phyloP scores from a whole-genome alignment of 2,329 filamentous ascomycete species.

The Aspergillus niger region DNA sequence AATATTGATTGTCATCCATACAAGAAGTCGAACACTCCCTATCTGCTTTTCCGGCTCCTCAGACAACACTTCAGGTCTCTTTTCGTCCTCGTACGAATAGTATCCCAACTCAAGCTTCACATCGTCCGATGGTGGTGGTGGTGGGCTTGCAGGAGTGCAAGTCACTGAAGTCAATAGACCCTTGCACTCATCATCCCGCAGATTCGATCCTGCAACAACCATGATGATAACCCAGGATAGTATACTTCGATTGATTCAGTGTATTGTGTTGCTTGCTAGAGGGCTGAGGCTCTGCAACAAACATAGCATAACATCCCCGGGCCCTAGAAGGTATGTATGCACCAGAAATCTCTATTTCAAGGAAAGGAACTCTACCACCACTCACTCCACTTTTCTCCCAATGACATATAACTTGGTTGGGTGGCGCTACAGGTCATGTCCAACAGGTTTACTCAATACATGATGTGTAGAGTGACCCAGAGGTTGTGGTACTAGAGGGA shows the following conservation, averaged over 20 bases:
- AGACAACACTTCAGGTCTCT: background rate
- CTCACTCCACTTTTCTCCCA: background rate
- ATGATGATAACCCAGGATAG: background rate
- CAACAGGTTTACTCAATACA: background rate
- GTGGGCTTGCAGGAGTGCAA: background rate
- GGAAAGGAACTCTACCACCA: background rate
- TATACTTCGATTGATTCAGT: background rate
- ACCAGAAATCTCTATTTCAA: background rate
- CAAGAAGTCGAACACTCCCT: slow-evolving; percentile 9
- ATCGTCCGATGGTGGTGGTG: background rate
- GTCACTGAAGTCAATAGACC: background rate
- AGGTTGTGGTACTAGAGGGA: background rate
- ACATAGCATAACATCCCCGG: background rate
- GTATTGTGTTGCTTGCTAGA: background rate
- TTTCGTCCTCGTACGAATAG: slow-evolving; percentile 8
- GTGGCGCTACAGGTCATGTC: background rate
- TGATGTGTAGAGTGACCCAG: background rate
- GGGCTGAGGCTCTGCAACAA: background rate
- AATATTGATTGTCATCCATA: slow-evolving; percentile 25
- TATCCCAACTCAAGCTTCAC: background rate
- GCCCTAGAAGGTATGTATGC: background rate
- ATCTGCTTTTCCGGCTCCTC: background rate
- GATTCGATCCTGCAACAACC: background rate
- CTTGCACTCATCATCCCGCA: background rate
- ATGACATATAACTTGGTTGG: background rate